Evolutionary conservation across 768 basidiomycete genomes (phyloP), one percentile per base, ranked within the genome.

Genomic region (Melanogaster broomeanus): DNA sequence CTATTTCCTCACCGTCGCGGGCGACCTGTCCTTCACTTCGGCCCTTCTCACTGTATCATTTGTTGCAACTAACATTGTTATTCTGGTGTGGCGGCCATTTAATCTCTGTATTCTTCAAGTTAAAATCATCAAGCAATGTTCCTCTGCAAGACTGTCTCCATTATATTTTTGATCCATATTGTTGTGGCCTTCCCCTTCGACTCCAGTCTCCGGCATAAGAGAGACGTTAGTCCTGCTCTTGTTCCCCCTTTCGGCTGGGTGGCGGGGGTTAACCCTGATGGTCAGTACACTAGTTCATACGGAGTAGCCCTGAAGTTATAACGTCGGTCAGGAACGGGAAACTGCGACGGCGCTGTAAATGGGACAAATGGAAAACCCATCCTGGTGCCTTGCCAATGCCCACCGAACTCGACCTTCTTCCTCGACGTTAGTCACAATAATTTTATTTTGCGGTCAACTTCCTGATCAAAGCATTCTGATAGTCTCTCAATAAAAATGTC

Each of bases 331-430:
- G 73, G 87, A 15, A 83, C 82, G 6, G 87, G 84, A n/a, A 79
- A 87, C 55, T 87, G 87, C 52, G 83, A 87, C 52, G 87, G 86
- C 6, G 76, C 77, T 2, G 76, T 82, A 31, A 76, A 76, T 3
- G 83, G 82, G 21, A 71, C 81, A 8, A 72, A 79, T 28, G 85
- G 84, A 3, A 66, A 74, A 25, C 74, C 78, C 9, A 74, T 87
- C 59, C 78, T 80, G 65, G 75, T 88, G 18, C 86, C 86, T 3
- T 87, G 84, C 61, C 59, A 69, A 30, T 88, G 85, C 66, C 86
- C 86, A 28, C 87, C 87, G 1, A 69, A 76, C 51, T 76, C 78
- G 52, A 61, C 65, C 12, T 65, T 63, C 25, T 88, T 84, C 71
- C 73, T 85, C 54, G 35, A 70, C n/a, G 84, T 82, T 53, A 37